phyloP scores from a whole-genome alignment of 129 eudicot species.

The Dittrichia graveolens region DNA sequence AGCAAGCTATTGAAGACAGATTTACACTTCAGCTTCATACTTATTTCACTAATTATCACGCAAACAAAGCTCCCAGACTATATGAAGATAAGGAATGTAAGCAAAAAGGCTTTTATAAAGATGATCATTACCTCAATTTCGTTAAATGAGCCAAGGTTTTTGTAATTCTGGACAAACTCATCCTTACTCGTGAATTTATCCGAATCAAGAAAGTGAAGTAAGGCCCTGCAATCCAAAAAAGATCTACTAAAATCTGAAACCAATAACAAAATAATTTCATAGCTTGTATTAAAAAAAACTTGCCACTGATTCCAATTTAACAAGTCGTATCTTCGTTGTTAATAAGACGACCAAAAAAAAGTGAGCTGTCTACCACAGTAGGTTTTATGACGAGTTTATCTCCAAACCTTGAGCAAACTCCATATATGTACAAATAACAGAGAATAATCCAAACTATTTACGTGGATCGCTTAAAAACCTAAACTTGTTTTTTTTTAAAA shows the following conservation, averaged over 20 bases:
- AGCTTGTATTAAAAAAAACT: background rate
- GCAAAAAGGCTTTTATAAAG: background rate
- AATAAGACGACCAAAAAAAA: background rate
- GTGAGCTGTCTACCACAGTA: no score
- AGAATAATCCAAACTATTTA: conserved; percentile 29
- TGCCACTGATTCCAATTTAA: background rate
- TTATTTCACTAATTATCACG: background rate
- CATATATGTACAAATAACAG: conserved; percentile 69
- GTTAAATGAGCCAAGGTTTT: conserved; percentile 90
- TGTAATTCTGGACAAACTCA: conserved; percentile 91
- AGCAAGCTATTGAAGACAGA: background rate
- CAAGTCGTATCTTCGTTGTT: no score
- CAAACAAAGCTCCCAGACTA: background rate
- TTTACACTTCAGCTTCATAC: background rate
- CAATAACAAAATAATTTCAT: background rate
- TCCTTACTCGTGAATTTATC: conserved; percentile 90
- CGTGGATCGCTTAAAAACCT: background rate
- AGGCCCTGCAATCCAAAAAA: conserved; percentile 65
- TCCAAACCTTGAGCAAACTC: conserved; percentile 81
- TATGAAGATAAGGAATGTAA: background rate
- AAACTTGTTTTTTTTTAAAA: no score
- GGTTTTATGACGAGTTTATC: background rate
- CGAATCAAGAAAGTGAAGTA: conserved; percentile 97
- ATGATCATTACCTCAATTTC: conserved; percentile 69
- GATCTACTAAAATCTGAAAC: conserved; percentile 12